Base-by-base conservation (phyloP, 805 yeast genomes). In the Candida ipomoeae region DNA sequence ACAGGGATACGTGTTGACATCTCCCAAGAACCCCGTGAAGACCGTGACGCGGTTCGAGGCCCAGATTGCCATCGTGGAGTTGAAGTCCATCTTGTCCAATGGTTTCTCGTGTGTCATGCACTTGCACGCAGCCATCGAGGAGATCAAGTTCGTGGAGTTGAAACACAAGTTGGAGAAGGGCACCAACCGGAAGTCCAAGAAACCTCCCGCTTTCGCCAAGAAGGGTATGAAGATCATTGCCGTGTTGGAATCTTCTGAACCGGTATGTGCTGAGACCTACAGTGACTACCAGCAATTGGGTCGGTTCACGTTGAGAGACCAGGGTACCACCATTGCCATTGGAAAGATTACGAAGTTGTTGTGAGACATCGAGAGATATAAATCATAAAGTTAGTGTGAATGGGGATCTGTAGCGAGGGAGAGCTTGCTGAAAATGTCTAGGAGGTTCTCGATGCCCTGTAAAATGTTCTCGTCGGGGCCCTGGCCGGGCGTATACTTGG, bases 51-150 rank as follows among this genome's bases (percentile, higher is more conserved):
- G 79, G 60, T 94, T 94, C 66, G 96, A 89, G 74, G 98, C 98
- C 5, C 96, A 92, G 71, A 82, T 94, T 57, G 98, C 97, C 49
- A 88, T 94, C 71, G 97, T 94, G 52, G 99, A 94, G 74, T 82
- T 94, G 70, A 90, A 88, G 74, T 87, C 96, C 17, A 94, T 94
- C 64, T 77, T 94, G 64, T 88, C 99, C 4, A 84, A 95, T 46
- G 99, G 99, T 50, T 94, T 84, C 77, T 84, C 97, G 13, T 94
- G 98, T 80, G 97, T 94, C 49, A 92, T 94, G 97, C 99, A 94
- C 66, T 86, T 94, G 61, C 99, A 94, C 76, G 89, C 98, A 46
- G 98, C 98, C 49, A 90, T 92, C 60, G 98, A 94, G 74, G 99
- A 94, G 72, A 96, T 94, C 48, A 79, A 79, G 23, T 82, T 94